A percentile compares a stretch with the other conserved stretches of the same genome.
Conservation (phyloP, 495 filamentous ascomycete species). For the Geoglossum glabrum region DNA sequence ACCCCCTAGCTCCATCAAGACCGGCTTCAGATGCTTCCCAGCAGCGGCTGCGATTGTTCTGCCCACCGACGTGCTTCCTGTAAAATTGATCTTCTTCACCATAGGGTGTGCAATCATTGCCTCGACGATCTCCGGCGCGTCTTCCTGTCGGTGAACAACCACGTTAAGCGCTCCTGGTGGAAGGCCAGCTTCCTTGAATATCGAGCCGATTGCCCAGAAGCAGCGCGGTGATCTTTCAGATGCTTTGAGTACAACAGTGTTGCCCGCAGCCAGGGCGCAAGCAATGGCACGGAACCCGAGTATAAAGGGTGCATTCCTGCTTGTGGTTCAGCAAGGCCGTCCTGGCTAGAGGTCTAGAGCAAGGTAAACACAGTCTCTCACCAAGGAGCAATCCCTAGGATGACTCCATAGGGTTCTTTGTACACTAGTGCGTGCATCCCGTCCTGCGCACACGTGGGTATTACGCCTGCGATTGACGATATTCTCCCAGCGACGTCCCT, state of each 20-base stretch:
- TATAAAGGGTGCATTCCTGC: constrained; percentile 19
- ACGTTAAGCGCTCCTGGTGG: constrained; percentile 39
- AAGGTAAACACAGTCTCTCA: constrained; percentile 16
- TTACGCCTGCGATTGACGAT: constrained; percentile 33
- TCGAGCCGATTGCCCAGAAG: constrained; percentile 49
- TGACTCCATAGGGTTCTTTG: constrained; percentile 65
- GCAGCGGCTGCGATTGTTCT: constrained; percentile 35
- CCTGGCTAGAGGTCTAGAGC: neutral
- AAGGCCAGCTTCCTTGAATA: constrained; percentile 16
- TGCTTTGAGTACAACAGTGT: constrained; percentile 57
- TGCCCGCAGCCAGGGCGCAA: constrained; percentile 65
- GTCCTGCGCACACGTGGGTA: constrained; percentile 35
- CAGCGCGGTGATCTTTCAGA: constrained; percentile 57
- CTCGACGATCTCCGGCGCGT: constrained; percentile 33
- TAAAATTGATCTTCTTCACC: constrained; percentile 49
- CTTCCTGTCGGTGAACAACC: constrained; percentile 28
- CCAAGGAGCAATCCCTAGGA: constrained; percentile 74
- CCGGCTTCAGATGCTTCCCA: constrained; percentile 44
- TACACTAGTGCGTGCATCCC: constrained; percentile 46
- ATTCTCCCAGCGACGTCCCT: constrained; percentile 55
- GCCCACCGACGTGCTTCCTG: constrained; percentile 38
- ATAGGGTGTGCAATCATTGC: constrained; percentile 32
- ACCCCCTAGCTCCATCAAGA: constrained; percentile 48
- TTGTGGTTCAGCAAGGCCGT: neutral
- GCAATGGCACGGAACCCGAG: constrained; percentile 28